A percentile compares a stretch with the other conserved stretches of the same genome.
phyloP scores from a whole-genome alignment of 306 rosid species.

The Cotoneaster glaucophyllus region DNA sequence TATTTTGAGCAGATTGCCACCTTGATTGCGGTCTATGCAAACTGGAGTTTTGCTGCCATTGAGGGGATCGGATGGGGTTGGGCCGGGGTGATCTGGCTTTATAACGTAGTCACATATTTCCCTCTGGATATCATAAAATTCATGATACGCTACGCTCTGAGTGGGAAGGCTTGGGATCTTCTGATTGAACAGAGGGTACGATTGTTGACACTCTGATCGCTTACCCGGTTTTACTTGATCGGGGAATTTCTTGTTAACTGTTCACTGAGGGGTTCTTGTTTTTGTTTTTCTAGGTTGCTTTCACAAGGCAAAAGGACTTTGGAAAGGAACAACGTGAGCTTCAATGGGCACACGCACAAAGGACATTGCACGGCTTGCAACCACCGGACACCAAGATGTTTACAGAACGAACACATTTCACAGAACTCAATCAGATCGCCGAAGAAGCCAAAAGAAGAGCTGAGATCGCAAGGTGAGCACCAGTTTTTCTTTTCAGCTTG shows the following conservation, averaged over 20 bases:
- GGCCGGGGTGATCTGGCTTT: conserved; percentile 98
- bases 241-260: not conserved
- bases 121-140: conserved; percentile 89
- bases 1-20: conserved; percentile 71
- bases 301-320: conserved; percentile 97
- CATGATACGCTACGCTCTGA: conserved; percentile 74
- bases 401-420: conserved; percentile 70
- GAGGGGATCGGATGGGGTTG: conserved; percentile 99
- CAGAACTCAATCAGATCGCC: conserved; percentile 89
- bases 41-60: conserved; percentile 90
- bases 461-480: conserved; percentile 76
- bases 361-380: conserved; percentile 89
- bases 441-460: conserved; percentile 99
- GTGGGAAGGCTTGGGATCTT: conserved; percentile 99
- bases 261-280: conserved; percentile 10
- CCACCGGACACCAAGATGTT: conserved; percentile 82
- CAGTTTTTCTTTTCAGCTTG: too few relatives aligned
- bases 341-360: conserved; percentile 98
- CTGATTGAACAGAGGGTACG: conserved; percentile 94
- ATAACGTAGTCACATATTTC: conserved; percentile 74
- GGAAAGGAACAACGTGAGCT: conserved; percentile 97
- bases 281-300: conserved; percentile 62
- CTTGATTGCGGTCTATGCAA: conserved; percentile 88
- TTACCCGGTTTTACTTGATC: conserved; percentile 6
- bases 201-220: not conserved